Base-by-base conservation (phyloP, 192 early-diverging fungal genomes). In the Coemansia sp. region DNA sequence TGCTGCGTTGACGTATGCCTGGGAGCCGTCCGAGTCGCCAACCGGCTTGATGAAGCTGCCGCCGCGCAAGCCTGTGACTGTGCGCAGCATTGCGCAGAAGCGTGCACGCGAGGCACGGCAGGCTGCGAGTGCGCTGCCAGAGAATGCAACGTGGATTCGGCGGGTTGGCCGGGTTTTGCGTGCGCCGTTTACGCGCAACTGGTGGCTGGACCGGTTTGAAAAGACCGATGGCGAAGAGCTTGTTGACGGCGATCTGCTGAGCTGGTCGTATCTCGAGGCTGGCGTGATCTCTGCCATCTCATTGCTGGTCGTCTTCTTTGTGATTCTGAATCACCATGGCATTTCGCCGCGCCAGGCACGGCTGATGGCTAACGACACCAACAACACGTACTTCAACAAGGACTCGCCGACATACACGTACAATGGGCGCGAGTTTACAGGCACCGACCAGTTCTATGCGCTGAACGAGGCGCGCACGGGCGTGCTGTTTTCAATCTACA, bases 21-120 rank as follows among this genome's bases (percentile, higher is more conserved):
- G 90, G 89, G 96, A 98, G 79, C 86, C 86, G 33, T 83, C 94
- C 11, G 96, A 98, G 84, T 83, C 87, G 5, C 68, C 60, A 49
- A 83, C 64, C 25, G 87, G 87, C 42, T 76, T 97, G 66, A 98
- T 98, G 96, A 91, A 88, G 72, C 73, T 96, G 57, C 87, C 85
- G 61, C 96, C 96, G 33, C 91, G 96, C 63, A 91, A 89, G 73
- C 96, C 95, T 10, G 95, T 98, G 18, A 94, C 88, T 2, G 70
- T 79, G 8, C 85, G 85, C 59, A 89, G 92, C 11, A 87, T 95
- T 61, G 87, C 88, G n/a, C 86, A 83, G 64, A 67, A 89, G 62
- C 89, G 89, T 32, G 85, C 84, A 16, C 76, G 77, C 38, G 66
- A 76, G 33, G 78, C 84, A 7, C 77, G 88, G 84, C 16, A 72